Percentiles rank a stretch among this genome's conserved stretches.
phyloP scores from a whole-genome alignment of 805 yeast genomes.

The Debaryomyces prosopidis region DNA sequence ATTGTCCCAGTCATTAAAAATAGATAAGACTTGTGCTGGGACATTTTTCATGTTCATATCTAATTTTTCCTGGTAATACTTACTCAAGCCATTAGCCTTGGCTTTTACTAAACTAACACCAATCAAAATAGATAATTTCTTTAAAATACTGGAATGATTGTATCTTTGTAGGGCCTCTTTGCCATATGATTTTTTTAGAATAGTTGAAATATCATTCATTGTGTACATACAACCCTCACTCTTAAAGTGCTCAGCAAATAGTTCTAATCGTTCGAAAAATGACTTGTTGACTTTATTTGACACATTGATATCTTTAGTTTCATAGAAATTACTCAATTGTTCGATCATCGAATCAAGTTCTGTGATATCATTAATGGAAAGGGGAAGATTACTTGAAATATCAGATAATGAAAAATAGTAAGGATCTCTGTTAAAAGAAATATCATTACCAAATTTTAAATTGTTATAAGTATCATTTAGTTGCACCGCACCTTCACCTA shows the following conservation, averaged over 20 bases:
- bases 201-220: conserved; percentile 3
- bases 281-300: conserved; percentile 5
- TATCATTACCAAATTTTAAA: not conserved
- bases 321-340: conserved; percentile 30
- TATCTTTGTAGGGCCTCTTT: conserved; percentile 3
- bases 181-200: conserved; percentile 3
- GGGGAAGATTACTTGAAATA: conserved; percentile 22
- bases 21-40: conserved; percentile 7
- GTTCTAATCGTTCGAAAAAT: conserved; percentile 1
- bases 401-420: conserved; percentile 17
- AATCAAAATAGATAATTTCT: conserved; percentile 9
- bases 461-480: not conserved
- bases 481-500: conserved; percentile 21
- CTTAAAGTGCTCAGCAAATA: conserved; percentile 1
- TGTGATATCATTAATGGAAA: conserved; percentile 19
- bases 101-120: conserved; percentile 14
- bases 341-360: conserved; percentile 42
- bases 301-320: conserved; percentile 20
- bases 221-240: not conserved
- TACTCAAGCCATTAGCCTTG: conserved; percentile 4
- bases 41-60: conserved; percentile 3
- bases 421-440: not conserved
- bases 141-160: conserved; percentile 6
- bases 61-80: conserved; percentile 3
- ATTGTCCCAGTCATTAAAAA: conserved; percentile 16